phyloP scores from a whole-genome alignment of 257 asterid species.

The Rubia yunnanensis region DNA sequence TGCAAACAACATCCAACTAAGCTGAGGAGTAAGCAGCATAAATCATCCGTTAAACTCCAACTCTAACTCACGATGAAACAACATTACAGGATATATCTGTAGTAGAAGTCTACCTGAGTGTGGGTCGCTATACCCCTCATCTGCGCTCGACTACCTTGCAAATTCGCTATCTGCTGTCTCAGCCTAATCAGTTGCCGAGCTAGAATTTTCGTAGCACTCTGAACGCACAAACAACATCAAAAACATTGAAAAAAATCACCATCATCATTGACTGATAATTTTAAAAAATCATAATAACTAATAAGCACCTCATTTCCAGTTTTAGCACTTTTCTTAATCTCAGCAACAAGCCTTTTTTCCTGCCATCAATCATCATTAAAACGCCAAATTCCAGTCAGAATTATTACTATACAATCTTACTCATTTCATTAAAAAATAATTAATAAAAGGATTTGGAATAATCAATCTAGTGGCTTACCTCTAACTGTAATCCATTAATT shows the following conservation, averaged over 20 bases:
- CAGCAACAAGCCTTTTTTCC: conserved; percentile 92
- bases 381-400: not conserved
- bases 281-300: not conserved
- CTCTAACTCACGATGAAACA: conserved; percentile 3
- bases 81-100: conserved; percentile 4
- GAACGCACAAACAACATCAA: conserved; percentile 13
- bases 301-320: conserved; percentile 82
- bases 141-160: conserved; percentile 94
- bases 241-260: not conserved
- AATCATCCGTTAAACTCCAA: not conserved
- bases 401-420: not conserved
- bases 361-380: conserved; percentile 28
- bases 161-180: conserved; percentile 83
- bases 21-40: too few relatives aligned
- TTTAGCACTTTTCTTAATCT: conserved; percentile 90
- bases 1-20: conserved; percentile 22
- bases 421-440: not conserved
- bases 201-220: conserved; percentile 84
- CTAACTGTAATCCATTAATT: conserved; percentile 56
- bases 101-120: conserved; percentile 57
- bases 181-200: conserved; percentile 88
- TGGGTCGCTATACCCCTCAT: conserved; percentile 90
- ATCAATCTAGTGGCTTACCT: conserved; percentile 36
- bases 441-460: conserved; percentile 3
- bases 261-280: not conserved